A percentile compares a stretch with the other conserved stretches of the same genome.
These are phyloP conservation scores for Poa annua DNA, from an alignment of 176 grass and related monocot genomes.

Conservation along the genomic window DNA sequence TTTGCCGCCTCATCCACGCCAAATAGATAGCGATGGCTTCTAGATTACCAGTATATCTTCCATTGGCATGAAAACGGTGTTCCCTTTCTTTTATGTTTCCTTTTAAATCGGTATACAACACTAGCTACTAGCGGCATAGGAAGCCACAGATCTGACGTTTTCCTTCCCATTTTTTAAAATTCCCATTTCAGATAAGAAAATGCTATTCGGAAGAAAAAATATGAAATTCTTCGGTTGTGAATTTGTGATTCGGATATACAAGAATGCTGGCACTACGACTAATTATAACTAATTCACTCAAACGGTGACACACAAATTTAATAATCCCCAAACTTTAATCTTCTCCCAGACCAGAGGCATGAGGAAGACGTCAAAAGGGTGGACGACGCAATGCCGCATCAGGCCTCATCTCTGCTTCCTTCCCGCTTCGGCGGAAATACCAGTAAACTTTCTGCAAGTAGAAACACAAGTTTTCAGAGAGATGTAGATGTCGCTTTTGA, in stretches of 20 bases:
- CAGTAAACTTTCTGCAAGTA: constrained; percentile 47
- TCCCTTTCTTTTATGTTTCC: neutral
- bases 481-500: neutral
- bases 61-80: neutral
- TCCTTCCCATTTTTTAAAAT: neutral
- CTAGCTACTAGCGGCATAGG: neutral
- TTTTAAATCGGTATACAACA: neutral
- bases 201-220: neutral
- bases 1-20: constrained; percentile 44
- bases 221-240: neutral
- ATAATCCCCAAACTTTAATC: constrained; percentile 10
- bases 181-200: neutral
- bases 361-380: constrained; percentile 13
- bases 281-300: constrained; percentile 18
- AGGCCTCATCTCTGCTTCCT: constrained; percentile 50
- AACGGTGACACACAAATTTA: neutral
- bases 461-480: neutral
- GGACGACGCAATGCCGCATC: constrained; percentile 34
- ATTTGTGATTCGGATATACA: neutral
- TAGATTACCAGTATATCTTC: neutral
- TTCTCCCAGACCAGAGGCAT: neutral
- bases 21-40: constrained; percentile 12
- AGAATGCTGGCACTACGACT: neutral
- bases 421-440: constrained; percentile 60
- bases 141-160: neutral